Conservation (phyloP, 2,329 filamentous ascomycete species). For the Trichoderma sp. region DNA sequence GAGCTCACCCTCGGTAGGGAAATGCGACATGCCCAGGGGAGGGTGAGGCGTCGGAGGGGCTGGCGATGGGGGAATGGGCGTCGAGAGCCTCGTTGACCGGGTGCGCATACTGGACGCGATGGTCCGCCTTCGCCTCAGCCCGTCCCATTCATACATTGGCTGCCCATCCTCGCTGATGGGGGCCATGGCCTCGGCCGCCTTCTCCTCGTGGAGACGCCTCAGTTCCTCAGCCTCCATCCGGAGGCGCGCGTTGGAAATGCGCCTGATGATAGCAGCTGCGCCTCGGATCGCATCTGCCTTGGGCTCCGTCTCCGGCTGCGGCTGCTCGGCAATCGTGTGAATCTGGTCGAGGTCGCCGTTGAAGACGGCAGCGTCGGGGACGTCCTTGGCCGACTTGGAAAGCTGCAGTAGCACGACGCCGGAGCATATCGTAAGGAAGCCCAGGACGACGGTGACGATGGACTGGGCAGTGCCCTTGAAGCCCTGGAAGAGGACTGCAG, state of each 20-base stretch:
- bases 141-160: slow-evolving; percentile 80
- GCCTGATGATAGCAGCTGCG: slow-evolving; percentile 81
- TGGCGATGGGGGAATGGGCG: slow-evolving; percentile 32
- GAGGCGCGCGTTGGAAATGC: slow-evolving; percentile 73
- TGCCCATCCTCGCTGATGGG: slow-evolving; percentile 77
- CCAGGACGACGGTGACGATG: slow-evolving; percentile 88
- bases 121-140: slow-evolving; percentile 72
- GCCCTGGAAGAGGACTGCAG: slow-evolving; percentile 86
- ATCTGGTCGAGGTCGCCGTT: slow-evolving; percentile 92
- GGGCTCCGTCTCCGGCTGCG: slow-evolving; percentile 93
- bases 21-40: slow-evolving; percentile 78
- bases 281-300: slow-evolving; percentile 96
- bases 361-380: slow-evolving; percentile 91
- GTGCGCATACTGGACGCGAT: slow-evolving; percentile 45
- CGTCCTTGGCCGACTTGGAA: slow-evolving; percentile 97
- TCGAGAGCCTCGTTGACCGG: slow-evolving; percentile 36
- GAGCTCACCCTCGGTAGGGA: slow-evolving; percentile 67
- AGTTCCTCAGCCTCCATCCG: slow-evolving; percentile 81
- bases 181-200: slow-evolving; percentile 67
- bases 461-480: slow-evolving; percentile 83
- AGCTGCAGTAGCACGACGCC: slow-evolving; percentile 91
- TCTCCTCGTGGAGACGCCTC: slow-evolving; percentile 77
- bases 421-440: slow-evolving; percentile 90
- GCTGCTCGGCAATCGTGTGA: slow-evolving; percentile 90
- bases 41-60: slow-evolving; percentile 38